Conservation (phyloP, 2,329 filamentous ascomycete genomes). For the Coleophoma eucalyptorum region DNA sequence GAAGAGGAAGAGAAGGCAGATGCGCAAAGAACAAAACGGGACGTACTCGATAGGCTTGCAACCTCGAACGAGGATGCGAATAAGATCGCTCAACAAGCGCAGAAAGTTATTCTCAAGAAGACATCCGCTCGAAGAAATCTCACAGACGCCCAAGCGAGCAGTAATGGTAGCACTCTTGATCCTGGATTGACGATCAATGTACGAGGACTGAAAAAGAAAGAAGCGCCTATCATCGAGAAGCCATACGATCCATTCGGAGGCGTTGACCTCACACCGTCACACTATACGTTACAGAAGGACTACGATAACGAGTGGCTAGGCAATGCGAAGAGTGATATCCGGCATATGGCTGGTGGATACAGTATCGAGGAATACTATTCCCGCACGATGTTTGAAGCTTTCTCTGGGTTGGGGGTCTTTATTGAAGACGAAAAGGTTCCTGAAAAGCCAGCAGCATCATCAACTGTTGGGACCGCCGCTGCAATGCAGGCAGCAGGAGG, state of each 20-base stretch:
- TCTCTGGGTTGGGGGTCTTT: slow-evolving; percentile 84
- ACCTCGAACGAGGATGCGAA: slow-evolving; percentile 57
- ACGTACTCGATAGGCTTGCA: slow-evolving; percentile 68
- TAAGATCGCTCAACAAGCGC: slow-evolving; percentile 48
- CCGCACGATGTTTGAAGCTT: slow-evolving; percentile 81
- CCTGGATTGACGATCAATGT: slow-evolving; percentile 55
- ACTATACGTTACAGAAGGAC: slow-evolving; percentile 64
- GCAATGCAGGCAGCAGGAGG: slow-evolving; percentile 28
- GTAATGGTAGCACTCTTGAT: slow-evolving; percentile 11
- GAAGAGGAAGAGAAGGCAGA: slow-evolving; percentile 67
- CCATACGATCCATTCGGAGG: slow-evolving; percentile 90
- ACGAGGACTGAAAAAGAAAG: slow-evolving; percentile 67
- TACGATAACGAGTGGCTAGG: slow-evolving; percentile 78
- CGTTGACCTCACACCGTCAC: slow-evolving; percentile 60
- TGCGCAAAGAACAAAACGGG: slow-evolving; percentile 59
- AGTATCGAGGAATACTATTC: slow-evolving; percentile 77
- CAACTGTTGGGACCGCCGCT: slow-evolving; percentile 31
- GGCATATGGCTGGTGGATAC: slow-evolving; percentile 77
- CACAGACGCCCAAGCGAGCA: slow-evolving; percentile 18
- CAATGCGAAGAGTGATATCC: slow-evolving; percentile 58
- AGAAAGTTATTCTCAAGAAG: slow-evolving; percentile 68
- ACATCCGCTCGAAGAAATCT: slow-evolving; percentile 52
- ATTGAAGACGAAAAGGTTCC: slow-evolving; percentile 62
- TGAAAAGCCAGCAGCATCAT: slow-evolving; percentile 20
- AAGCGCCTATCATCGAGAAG: slow-evolving; percentile 59